A percentile compares a stretch with the other conserved stretches of the same genome.
phyloP scores from a whole-genome alignment of 1,284 basidiomycete genomes.

The Tilletia horrida region DNA sequence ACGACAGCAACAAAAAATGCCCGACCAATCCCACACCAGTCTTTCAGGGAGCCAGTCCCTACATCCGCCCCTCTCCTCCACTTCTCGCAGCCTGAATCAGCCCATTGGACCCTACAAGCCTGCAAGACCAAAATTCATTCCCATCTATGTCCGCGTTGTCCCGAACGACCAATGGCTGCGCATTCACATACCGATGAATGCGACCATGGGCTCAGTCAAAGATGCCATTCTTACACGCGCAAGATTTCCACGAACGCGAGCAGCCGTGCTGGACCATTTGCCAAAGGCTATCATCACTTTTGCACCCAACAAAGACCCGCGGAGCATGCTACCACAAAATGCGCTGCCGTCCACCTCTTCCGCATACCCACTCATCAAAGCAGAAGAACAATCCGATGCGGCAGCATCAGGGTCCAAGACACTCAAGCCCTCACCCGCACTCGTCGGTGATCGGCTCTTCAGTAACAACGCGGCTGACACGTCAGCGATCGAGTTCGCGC shows the following conservation, averaged over 20 bases:
- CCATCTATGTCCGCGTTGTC: slow-evolving; percentile 41
- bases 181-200: slow-evolving; percentile 31
- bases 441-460: too few species aligned
- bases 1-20: too few species aligned
- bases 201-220: slow-evolving; percentile 38
- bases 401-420: neutral
- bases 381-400: slow-evolving; percentile 6
- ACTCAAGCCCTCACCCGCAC: too few species aligned
- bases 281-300: slow-evolving; percentile 30
- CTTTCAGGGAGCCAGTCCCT: too few species aligned
- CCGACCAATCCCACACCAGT: too few species aligned
- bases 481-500: neutral
- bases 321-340: neutral
- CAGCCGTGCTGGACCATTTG: slow-evolving; percentile 21
- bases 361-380: too few species aligned
- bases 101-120: neutral
- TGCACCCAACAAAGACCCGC: neutral
- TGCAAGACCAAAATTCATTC: slow-evolving; percentile 20
- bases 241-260: slow-evolving; percentile 13
- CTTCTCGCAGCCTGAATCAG: too few species aligned
- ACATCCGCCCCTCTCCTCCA: too few species aligned
- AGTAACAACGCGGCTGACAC: too few species aligned
- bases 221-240: slow-evolving; percentile 29
- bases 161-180: slow-evolving; percentile 44
- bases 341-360: too few species aligned